Conservation (phyloP, 2,329 filamentous ascomycete species). For the Aspergillus alliaceus region DNA sequence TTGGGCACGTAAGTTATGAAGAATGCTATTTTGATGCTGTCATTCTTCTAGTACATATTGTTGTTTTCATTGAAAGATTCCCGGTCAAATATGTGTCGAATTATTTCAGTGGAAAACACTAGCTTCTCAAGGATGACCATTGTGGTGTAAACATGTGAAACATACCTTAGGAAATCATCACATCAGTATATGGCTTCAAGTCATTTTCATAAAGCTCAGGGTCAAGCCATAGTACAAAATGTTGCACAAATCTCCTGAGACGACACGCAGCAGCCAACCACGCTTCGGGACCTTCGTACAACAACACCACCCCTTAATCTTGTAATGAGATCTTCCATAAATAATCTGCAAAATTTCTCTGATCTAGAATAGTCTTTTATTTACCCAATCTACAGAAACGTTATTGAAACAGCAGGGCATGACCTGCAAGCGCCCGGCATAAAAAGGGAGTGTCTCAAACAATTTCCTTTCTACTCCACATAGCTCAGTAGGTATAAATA, state of each 20-base stretch:
- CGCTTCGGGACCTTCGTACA: not conserved
- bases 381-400: not conserved
- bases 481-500: too few relatives aligned
- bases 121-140: too few relatives aligned
- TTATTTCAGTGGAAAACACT: too few relatives aligned
- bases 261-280: not conserved
- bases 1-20: not conserved
- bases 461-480: not conserved
- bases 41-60: not conserved
- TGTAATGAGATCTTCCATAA: not conserved
- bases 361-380: not conserved
- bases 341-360: not conserved
- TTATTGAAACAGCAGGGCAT: not conserved
- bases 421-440: not conserved
- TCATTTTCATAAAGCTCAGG: not conserved
- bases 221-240: not conserved
- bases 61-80: too few relatives aligned
- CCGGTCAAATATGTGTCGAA: too few relatives aligned
- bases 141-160: too few relatives aligned
- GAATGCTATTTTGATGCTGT: not conserved
- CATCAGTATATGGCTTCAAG: not conserved
- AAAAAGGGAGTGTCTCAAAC: not conserved
- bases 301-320: not conserved
- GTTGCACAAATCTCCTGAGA: not conserved
- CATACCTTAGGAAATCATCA: too few relatives aligned